These are phyloP conservation scores for Lentinula boryana DNA, from an alignment of 768 basidiomycete genomes.

Conservation along the genomic window DNA sequence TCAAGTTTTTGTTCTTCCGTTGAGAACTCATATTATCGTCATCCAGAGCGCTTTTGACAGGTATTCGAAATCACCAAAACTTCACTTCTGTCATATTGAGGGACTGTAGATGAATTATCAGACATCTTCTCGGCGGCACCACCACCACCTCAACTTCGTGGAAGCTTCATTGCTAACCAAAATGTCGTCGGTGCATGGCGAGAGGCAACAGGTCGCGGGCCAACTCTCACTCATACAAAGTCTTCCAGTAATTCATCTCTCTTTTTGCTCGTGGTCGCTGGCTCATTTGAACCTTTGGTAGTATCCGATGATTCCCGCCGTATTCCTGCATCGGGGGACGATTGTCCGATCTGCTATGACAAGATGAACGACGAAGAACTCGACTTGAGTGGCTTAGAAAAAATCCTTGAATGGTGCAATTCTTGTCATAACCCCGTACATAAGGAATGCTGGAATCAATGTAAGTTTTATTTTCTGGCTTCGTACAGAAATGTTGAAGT, in stretches of 20 bases:
- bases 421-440: conserved; percentile 3
- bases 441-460: conserved; percentile 3
- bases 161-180: not conserved
- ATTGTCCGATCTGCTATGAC: conserved; percentile 6
- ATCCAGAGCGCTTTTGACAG: not conserved
- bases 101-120: not conserved
- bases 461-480: not conserved
- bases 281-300: not conserved
- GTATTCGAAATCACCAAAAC: not conserved
- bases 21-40: not conserved
- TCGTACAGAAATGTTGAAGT: not conserved
- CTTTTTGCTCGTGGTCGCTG: not conserved
- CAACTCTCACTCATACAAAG: not conserved
- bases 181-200: conserved; percentile 5
- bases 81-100: not conserved
- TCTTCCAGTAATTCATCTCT: not conserved
- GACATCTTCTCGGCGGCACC: conserved; percentile 2
- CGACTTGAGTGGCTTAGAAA: not conserved
- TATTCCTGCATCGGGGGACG: not conserved
- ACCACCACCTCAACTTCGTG: conserved; percentile 3
- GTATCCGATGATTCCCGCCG: not conserved
- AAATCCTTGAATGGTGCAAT: not conserved
- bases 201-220: not conserved
- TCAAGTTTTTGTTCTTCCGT: not conserved
- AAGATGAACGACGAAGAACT: not conserved